Evolutionary conservation across 805 yeast species (phyloP).

Genomic region (Tetrapisispora namnaoensis): DNA sequence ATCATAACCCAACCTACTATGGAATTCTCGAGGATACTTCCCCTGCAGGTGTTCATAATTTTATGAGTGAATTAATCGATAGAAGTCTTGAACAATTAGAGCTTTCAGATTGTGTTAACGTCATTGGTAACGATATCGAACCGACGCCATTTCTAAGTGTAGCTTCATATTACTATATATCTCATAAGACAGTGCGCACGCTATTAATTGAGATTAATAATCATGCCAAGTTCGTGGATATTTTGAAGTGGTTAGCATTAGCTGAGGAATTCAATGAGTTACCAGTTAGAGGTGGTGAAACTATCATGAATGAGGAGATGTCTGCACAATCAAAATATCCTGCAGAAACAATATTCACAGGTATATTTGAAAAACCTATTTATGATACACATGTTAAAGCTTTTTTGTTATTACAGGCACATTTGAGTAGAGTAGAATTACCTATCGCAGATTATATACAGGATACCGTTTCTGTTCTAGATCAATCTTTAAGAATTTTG

Average conservation of each 20-base stretch:
- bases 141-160: slow-evolving; percentile 80
- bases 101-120: slow-evolving; percentile 60
- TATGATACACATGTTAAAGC: slow-evolving; percentile 83
- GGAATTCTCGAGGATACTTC: slow-evolving; percentile 66
- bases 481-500: slow-evolving; percentile 85
- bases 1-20: slow-evolving; percentile 85
- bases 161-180: slow-evolving; percentile 84
- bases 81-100: slow-evolving; percentile 52
- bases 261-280: slow-evolving; percentile 79
- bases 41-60: slow-evolving; percentile 46
- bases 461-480: slow-evolving; percentile 86
- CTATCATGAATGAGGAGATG: slow-evolving; percentile 73
- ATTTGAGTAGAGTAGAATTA: slow-evolving; percentile 66
- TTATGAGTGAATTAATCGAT: slow-evolving; percentile 59
- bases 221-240: slow-evolving; percentile 34
- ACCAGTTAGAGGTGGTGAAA: slow-evolving; percentile 89
- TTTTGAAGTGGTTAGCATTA: slow-evolving; percentile 36
- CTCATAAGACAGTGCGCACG: slow-evolving; percentile 77
- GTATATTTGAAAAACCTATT: slow-evolving; percentile 48
- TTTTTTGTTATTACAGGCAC: slow-evolving; percentile 73
- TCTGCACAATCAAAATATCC: slow-evolving; percentile 61
- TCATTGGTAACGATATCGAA: slow-evolving; percentile 37
- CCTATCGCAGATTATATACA: slow-evolving; percentile 94
- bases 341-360: slow-evolving; percentile 51
- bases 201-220: slow-evolving; percentile 44